Conservation (phyloP, 2,329 filamentous ascomycete species). For the Penicillium expansum region DNA sequence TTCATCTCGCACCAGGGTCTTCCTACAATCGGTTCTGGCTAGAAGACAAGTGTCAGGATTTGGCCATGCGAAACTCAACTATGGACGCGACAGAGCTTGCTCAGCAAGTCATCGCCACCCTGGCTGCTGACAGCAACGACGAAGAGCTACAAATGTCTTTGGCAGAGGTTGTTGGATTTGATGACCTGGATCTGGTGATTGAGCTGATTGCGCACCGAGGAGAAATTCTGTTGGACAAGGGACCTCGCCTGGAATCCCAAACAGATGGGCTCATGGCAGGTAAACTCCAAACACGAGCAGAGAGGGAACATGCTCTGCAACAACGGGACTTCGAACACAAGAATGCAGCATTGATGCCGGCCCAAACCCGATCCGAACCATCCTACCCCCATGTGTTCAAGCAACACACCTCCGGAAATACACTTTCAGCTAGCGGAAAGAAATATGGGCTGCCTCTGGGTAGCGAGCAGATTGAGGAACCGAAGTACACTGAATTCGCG, state of each 20-base stretch:
- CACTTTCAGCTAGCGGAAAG: constrained; percentile 72
- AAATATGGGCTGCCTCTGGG: constrained; percentile 80
- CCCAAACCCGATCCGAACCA: constrained; percentile 66
- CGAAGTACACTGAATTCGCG: constrained; percentile 84
- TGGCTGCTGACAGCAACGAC: constrained; percentile 68
- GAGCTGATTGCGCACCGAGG: constrained; percentile 78
- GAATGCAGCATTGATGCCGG: constrained; percentile 65
- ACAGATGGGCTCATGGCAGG: constrained; percentile 49
- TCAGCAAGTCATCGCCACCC: constrained; percentile 71
- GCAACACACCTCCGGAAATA: constrained; percentile 78
- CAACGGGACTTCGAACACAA: constrained; percentile 82
- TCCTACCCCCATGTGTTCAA: constrained; percentile 95
- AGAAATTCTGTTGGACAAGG: constrained; percentile 56
- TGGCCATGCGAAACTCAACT: constrained; percentile 64
- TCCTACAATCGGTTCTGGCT: constrained; percentile 69
- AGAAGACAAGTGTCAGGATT: constrained; percentile 61
- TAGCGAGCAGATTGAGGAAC: constrained; percentile 65
- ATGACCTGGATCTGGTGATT: constrained; percentile 88
- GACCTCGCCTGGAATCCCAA: constrained; percentile 31
- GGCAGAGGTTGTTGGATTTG: constrained; percentile 87
- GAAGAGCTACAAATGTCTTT: constrained; percentile 89
- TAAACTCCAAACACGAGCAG: constrained; percentile 67
- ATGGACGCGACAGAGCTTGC: constrained; percentile 69
- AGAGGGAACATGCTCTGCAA: constrained; percentile 75
- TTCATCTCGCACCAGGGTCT: constrained; percentile 28